Evolutionary conservation across 352 stramenopile genomes (phyloP).

Genomic region (Phytophthora podocarpi): DNA sequence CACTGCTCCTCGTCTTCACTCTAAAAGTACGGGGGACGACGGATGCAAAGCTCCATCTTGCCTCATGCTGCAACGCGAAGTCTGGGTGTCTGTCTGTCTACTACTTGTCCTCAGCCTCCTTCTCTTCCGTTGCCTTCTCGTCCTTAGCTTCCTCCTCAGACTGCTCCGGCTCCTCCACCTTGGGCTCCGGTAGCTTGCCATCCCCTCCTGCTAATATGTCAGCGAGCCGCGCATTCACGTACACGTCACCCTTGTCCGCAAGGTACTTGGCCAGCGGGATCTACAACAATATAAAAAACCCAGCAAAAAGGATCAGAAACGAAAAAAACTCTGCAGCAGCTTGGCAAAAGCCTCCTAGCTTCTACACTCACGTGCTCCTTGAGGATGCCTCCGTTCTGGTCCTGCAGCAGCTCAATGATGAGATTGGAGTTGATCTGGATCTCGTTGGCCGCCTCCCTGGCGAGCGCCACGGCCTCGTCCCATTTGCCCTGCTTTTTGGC

Average conservation of each 20-base stretch:
- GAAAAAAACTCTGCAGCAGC: neutral
- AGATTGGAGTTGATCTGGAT: constrained; percentile 83
- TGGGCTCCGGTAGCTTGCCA: constrained; percentile 29
- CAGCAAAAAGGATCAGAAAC: constrained; percentile 2
- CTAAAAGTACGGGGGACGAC: constrained; percentile 15
- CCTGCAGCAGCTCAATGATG: constrained; percentile 71
- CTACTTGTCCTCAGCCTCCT: constrained; percentile 32
- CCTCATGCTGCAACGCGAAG: neutral
- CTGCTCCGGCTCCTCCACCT: constrained; percentile 28
- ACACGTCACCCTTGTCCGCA: constrained; percentile 82
- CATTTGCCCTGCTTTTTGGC: constrained; percentile 64
- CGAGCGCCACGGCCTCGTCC: constrained; percentile 63
- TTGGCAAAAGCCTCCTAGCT: neutral
- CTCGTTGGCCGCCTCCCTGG: constrained; percentile 63
- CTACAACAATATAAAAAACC: constrained; percentile 26
- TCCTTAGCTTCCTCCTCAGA: constrained; percentile 12
- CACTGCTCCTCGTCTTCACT: constrained; percentile 23
- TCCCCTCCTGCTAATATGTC: constrained; percentile 60
- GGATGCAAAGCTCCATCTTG: neutral
- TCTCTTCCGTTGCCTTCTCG: constrained; percentile 13
- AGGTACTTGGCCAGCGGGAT: constrained; percentile 80
- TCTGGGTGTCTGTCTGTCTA: constrained; percentile 1
- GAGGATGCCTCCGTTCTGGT: constrained; percentile 63
- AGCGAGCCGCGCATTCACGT: constrained; percentile 56
- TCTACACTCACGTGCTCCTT: constrained; percentile 48